phyloP scores from a whole-genome alignment of 768 basidiomycete species.

The Naganishia antarctica region DNA sequence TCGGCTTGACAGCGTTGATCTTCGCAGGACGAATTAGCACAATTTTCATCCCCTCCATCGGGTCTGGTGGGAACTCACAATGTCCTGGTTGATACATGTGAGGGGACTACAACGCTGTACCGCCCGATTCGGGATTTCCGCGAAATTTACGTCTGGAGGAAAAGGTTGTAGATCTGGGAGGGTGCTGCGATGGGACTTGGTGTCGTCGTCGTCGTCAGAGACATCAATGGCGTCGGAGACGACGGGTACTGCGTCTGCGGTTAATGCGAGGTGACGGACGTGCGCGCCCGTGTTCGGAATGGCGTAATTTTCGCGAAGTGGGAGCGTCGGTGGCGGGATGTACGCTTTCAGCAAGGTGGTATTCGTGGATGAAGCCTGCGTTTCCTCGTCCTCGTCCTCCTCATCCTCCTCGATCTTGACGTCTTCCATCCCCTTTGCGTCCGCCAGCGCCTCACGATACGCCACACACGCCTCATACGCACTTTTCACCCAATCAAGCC shows the following conservation, averaged over 20 bases:
- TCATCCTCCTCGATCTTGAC: background rate
- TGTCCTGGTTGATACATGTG: constrained; percentile 47
- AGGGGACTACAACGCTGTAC: constrained; percentile 41
- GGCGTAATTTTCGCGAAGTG: constrained; percentile 1
- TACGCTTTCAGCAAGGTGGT: background rate
- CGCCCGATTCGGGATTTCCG: constrained; percentile 40
- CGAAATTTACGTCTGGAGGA: constrained; percentile 34
- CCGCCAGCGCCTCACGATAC: constrained; percentile 19
- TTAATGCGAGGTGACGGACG: background rate
- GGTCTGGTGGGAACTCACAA: constrained; percentile 35
- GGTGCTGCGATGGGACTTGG: background rate
- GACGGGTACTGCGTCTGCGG: background rate
- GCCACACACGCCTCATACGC: constrained; percentile 33
- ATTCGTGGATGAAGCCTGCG: constrained; percentile 5
- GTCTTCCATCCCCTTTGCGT: background rate
- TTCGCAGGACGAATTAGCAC: constrained; percentile 7
- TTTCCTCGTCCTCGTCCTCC: background rate
- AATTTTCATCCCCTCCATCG: too few species aligned
- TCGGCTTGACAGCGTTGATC: constrained; percentile 48
- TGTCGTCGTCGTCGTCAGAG: background rate
- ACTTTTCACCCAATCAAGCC: constrained; percentile 35
- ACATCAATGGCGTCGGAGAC: constrained; percentile 9
- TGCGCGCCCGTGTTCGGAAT: constrained; percentile 5
- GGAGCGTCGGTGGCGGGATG: constrained; percentile 13
- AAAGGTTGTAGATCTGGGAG: constrained; percentile 35